Conservation (phyloP, 1,284 basidiomycete species). For the Tilletia horrida region DNA sequence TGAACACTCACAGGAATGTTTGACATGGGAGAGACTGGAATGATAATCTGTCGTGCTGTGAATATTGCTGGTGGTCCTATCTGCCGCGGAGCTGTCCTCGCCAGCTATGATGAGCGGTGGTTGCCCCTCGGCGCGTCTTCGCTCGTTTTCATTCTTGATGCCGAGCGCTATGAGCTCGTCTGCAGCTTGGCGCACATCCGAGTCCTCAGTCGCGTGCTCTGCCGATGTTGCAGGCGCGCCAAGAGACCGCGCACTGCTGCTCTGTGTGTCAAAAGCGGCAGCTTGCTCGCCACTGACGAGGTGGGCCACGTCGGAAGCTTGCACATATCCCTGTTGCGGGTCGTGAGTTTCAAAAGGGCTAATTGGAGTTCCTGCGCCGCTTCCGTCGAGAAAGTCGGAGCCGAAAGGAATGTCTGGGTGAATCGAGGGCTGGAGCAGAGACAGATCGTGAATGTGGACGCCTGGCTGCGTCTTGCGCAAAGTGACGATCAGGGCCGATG, state of each 20-base stretch:
- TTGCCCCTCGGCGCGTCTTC: constrained; percentile 1
- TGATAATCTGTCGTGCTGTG: neutral
- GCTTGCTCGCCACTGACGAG: neutral
- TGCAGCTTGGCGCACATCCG: constrained; percentile 10
- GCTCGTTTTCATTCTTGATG: constrained; percentile 16
- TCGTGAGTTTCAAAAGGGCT: neutral
- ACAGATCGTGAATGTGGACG: constrained; percentile 4
- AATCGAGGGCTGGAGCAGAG: constrained; percentile 6
- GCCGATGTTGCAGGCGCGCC: neutral
- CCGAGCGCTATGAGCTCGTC: constrained; percentile 15
- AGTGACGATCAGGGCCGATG: constrained; percentile 7
- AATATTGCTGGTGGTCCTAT: neutral
- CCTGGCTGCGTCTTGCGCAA: constrained; percentile 13
- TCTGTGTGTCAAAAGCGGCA: neutral
- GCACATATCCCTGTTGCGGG: neutral
- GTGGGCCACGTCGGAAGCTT: neutral
- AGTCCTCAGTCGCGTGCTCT: neutral
- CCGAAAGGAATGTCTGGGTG: constrained; percentile 6
- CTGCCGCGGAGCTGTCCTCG: neutral
- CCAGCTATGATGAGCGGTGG: neutral
- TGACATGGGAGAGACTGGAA: neutral
- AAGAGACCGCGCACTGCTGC: neutral
- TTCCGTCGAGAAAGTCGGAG: neutral
- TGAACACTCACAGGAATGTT: constrained; percentile 1
- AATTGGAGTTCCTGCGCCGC: neutral